Conservation (phyloP, 192 early-diverging fungal genomes). For the Podila horticola region DNA sequence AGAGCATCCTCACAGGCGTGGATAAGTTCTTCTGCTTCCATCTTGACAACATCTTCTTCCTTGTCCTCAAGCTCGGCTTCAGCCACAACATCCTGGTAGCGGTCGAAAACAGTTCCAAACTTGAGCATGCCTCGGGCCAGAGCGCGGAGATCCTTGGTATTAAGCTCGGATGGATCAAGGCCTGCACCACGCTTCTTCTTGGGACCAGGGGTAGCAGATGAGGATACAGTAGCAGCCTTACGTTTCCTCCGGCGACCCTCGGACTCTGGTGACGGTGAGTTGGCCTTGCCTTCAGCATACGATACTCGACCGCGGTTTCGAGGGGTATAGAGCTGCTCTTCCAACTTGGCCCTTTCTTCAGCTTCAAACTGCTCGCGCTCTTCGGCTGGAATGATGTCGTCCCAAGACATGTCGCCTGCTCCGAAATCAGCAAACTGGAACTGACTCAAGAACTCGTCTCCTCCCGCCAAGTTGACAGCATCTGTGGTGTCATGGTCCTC, state of each 20-base stretch:
- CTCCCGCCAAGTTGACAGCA: constrained; percentile 69
- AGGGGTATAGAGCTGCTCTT: constrained; percentile 63
- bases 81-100: constrained; percentile 83
- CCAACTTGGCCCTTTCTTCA: constrained; percentile 74
- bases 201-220: constrained; percentile 8
- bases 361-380: constrained; percentile 76
- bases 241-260: constrained; percentile 44
- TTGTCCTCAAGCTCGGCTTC: constrained; percentile 84
- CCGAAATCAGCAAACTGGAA: constrained; percentile 94
- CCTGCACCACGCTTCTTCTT: constrained; percentile 49
- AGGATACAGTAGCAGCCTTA: constrained; percentile 17
- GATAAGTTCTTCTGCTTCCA: constrained; percentile 54
- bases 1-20: constrained; percentile 59
- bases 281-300: constrained; percentile 68
- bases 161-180: constrained; percentile 57
- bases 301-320: constrained; percentile 67
- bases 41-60: constrained; percentile 55
- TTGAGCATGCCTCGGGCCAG: constrained; percentile 81
- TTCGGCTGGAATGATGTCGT: constrained; percentile 93
- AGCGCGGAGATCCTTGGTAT: constrained; percentile 86
- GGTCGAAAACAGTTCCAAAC: constrained; percentile 84
- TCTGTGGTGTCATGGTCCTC: constrained; percentile 87
- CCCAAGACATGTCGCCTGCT: constrained; percentile 84
- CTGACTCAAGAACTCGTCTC: constrained; percentile 94
- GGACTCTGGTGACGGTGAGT: constrained; percentile 38